Base-by-base conservation (phyloP, 371 early-diverging fungal species). In the Cladochytrium tenue region DNA sequence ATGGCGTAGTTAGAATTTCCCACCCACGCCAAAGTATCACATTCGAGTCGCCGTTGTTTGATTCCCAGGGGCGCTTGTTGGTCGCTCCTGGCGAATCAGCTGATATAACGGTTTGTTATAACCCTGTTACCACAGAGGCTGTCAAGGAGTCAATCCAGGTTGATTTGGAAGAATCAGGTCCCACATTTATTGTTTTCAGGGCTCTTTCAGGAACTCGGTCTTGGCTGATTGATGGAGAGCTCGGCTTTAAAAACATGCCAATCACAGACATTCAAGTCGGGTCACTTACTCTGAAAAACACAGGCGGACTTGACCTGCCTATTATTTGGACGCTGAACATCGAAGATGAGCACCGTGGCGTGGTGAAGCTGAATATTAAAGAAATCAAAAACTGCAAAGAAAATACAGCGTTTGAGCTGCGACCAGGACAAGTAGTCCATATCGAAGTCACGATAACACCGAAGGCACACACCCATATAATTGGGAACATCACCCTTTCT, bases 271-370 rank as follows among this genome's bases (percentile, higher is more conserved):
- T 58, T 26, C 83, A 83, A 63, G 62, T 53, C 7, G 23, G 66
- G 0, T 66, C 51, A 2, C 4, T 83, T 13, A 66, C 65, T 2
- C 67, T 83, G 13, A 53, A 55, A 52, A 80, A 80, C 64, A 64
- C 74, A 0, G 83, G 83, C 17, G 71, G 70, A 15, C 56, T 80
- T 0, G 76, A 77, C 23, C 69, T 83, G 13, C 78, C 80, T 7
- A 59, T 82, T 17, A 66, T 72, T 4, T 63, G 74, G 20, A 15
- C 7, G 20, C 33, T 80, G 7, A 63, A 76, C 15, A 59, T 68
- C 17, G 53, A 33, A 5, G 72, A 73, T 7, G 20, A 43, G 43
- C 20, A 13, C 20, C 43, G 43, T 20, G 20, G 20, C 20, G 20
- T 43, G 7, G 43, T 43, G 7, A 43, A 43, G 20, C 13, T 43